phyloP scores from a whole-genome alignment of 2,329 filamentous ascomycete species.

The Tolypocladium album region DNA sequence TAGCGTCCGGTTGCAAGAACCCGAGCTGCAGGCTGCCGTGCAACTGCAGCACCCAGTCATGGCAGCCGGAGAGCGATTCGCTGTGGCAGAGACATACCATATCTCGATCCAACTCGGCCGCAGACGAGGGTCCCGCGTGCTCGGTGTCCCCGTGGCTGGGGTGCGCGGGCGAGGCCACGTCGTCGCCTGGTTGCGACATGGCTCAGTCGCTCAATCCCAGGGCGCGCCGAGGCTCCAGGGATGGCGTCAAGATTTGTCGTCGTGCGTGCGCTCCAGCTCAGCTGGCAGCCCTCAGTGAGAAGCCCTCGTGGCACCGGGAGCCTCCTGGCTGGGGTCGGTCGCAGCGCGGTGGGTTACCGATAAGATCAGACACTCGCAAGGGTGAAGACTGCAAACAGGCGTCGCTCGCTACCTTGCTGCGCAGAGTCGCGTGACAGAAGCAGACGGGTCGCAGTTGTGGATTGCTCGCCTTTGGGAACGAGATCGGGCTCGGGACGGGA shows the following conservation, averaged over 20 bases:
- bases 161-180: constrained; percentile 13
- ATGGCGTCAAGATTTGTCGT: not conserved
- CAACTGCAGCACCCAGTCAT: not conserved
- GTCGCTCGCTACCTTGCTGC: not conserved
- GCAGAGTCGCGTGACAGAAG: not conserved
- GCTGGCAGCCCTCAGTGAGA: constrained; percentile 4
- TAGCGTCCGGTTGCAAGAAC: constrained; percentile 6
- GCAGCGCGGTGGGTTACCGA: not conserved
- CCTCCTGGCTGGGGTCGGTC: not conserved
- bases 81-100: constrained; percentile 13
- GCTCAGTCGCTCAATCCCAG: constrained; percentile 7
- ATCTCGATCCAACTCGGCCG: constrained; percentile 16
- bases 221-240: not conserved
- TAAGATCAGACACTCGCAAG: not conserved
- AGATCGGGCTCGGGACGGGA: not conserved
- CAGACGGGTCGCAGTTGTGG: not conserved
- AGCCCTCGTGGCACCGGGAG: not conserved
- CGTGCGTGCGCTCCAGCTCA: constrained; percentile 1
- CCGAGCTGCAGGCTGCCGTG: constrained; percentile 6
- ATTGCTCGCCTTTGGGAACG: not conserved
- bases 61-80: constrained; percentile 2
- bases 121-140: constrained; percentile 17
- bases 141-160: constrained; percentile 7
- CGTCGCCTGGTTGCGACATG: constrained; percentile 24
- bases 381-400: not conserved